Base-by-base conservation (phyloP, 805 yeast species). In the Wickerhamiella musiphila region DNA sequence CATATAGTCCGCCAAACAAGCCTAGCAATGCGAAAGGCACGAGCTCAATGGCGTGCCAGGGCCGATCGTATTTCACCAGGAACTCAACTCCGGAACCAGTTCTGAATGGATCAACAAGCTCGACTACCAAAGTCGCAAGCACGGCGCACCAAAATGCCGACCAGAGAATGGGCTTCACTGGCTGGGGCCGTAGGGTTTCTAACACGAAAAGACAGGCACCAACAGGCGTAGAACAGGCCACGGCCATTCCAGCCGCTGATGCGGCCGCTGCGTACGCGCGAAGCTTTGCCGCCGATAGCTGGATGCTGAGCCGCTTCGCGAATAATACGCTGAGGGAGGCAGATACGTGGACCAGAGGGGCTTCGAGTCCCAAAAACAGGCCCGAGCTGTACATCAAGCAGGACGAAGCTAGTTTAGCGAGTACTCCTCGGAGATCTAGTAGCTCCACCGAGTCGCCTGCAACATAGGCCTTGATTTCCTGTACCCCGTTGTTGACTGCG, bases 161-260 rank as follows among this genome's bases (percentile, higher is more conserved):
- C 94, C 93, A 81, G 72, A 81, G 68, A 38, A 74, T 61, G 38
- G 63, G 66, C 14, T 74, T 68, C 46, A 74, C 70, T 27, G 75
- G 57, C 38, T 70, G 71, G 8, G 39, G 29, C 21, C 42, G 40
- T 21, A 32, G 19, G 25, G 34, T 31, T 45, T 81, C 92, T 13
- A 78, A 50, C 4, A 77, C 74, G 50, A 79, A 82, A 20, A 81
- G 50, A 1, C 82, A 90, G 1, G 93, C 94, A 6, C 92, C 93
- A 35, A 82, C 72, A 3, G 94, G 93, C 0, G 93, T 73, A 38
- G 76, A 77, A 53, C 81, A 79, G 1, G 93, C 92, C 10, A 77
- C 78, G 0, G 84, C 70, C 16, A 81, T 74, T 4, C 93, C 94
- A 1, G 84, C 73, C 1, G 92, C 84, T 1, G 79, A 66, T 0